These are phyloP conservation scores for Trametes sanguinea DNA, from an alignment of 768 basidiomycete species.

Conservation along the genomic window DNA sequence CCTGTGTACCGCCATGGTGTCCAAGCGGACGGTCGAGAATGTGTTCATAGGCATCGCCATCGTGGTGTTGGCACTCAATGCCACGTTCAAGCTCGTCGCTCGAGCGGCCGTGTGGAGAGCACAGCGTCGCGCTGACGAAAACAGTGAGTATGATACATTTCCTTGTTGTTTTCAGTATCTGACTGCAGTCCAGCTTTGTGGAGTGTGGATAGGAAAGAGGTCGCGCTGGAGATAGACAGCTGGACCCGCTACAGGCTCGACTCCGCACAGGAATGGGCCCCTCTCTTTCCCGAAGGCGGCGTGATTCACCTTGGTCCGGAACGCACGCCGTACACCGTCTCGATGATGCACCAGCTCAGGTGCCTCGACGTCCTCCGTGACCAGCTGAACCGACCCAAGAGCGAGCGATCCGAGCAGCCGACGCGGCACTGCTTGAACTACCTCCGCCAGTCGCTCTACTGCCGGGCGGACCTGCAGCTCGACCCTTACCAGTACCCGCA, in stretches of 20 bases:
- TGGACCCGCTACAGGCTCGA: conserved; percentile 20
- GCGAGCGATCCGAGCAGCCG: conserved; percentile 6
- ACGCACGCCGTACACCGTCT: conserved; percentile 35
- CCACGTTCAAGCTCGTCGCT: conserved; percentile 2
- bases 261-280: conserved; percentile 26
- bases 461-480: conserved; percentile 37
- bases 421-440: conserved; percentile 44
- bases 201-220: conserved; percentile 12
- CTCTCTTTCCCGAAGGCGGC: conserved; percentile 30
- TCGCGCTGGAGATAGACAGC: conserved; percentile 13
- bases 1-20: background rate
- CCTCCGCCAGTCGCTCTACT: conserved; percentile 40
- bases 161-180: background rate
- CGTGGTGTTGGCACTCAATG: background rate
- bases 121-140: background rate
- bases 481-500: conserved; percentile 29
- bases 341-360: conserved; percentile 43
- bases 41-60: conserved; percentile 5
- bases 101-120: background rate
- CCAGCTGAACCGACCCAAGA: conserved; percentile 14
- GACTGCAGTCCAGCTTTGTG: conserved; percentile 1
- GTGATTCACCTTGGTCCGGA: conserved; percentile 30
- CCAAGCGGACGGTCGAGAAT: conserved; percentile 7
- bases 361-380: conserved; percentile 19
- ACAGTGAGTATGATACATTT: background rate